These are phyloP conservation scores for Hypoxylon perforatum DNA, from an alignment of 495 filamentous ascomycete species.

Conservation along the genomic window DNA sequence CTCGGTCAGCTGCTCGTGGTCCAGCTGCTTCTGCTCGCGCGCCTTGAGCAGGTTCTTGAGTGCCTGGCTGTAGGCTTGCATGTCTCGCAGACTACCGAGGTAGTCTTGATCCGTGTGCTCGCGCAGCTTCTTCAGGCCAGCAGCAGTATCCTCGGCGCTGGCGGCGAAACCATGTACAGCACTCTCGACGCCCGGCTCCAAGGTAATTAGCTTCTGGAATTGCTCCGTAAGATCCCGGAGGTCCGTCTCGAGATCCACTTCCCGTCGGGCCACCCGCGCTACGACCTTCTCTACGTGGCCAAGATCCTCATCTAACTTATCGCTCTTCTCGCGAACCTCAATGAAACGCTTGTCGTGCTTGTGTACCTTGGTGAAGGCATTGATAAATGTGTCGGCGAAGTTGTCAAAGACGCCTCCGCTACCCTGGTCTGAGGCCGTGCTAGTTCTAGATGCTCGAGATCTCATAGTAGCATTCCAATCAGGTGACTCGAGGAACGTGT, in stretches of 20 bases:
- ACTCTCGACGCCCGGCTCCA: conserved; percentile 89
- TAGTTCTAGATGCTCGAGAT: conserved; percentile 71
- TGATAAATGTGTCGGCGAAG: conserved; percentile 95
- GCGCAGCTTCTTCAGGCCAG: conserved; percentile 77
- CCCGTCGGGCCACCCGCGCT: conserved; percentile 85
- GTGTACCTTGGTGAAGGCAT: conserved; percentile 95
- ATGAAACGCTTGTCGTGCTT: conserved; percentile 95
- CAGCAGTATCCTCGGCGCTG: conserved; percentile 82
- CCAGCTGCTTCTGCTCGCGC: conserved; percentile 96
- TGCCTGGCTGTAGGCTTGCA: conserved; percentile 88
- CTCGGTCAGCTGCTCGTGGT: conserved; percentile 94
- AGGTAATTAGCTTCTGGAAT: conserved; percentile 87
- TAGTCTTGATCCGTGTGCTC: conserved; percentile 98
- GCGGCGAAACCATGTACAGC: conserved; percentile 85
- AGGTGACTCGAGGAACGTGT: conserved; percentile 87
- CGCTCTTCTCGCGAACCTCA: conserved; percentile 90
- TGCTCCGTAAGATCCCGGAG: conserved; percentile 89
- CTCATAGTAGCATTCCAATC: conserved; percentile 99
- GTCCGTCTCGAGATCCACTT: conserved; percentile 88
- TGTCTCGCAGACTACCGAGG: conserved; percentile 87
- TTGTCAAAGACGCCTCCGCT: conserved; percentile 84
- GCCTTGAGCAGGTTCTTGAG: conserved; percentile 90
- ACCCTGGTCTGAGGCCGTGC: conserved; percentile 57
- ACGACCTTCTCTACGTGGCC: conserved; percentile 93
- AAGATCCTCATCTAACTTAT: conserved; percentile 96